Evolutionary conservation across 441 rosid genomes (phyloP), one percentile per base, ranked within the genome.

Genomic region (Omphalea diandra): DNA sequence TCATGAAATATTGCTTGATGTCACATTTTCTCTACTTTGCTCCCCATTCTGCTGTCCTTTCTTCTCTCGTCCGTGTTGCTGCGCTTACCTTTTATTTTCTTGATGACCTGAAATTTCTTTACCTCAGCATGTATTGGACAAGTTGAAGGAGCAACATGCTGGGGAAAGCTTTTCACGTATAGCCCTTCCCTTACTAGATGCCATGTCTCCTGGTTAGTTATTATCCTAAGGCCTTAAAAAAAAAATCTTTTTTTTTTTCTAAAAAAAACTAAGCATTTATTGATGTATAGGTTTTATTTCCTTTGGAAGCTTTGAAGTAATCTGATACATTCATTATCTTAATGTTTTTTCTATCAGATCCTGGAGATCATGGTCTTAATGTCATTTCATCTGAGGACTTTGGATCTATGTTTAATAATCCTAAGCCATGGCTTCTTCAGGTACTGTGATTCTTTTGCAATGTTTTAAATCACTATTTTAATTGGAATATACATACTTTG

Each of bases 351-450:
- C 41, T 65, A 52, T 40, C 78, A 94, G 96, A n/a, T n/a, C n/a
- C n/a, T n/a, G n/a, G n/a, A n/a, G n/a, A 76, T 61, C 73, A 85
- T 62, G 87, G 83, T 64, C 80, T 83, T 76, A 80, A 79, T 78
- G 70, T 72, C 52, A 83, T 91, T 57, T 83, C 83, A 22, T 76
- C 90, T 55, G 77, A 86, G 79, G 86, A 86, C 59, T 85, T 87
- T 53, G 75, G 62, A 44, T 72, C 65, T 31, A 73, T 79, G 68
- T 76, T 86, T 70, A 81, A 79, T 76, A 81, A 82, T 80, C 77
- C 90, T 72, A 86, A 79, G 78, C 95, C 98, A 69, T 80, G 83
- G 88, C 83, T 94, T 76, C 69, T 91, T 77, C 90, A 86, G 97
- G 98, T 94, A 80, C 26, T 22, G 15, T 56, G 49, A 56, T 61